These are phyloP conservation scores for Globisporangium recalcitrans DNA, from an alignment of 352 stramenopile genomes.

Conservation along the genomic window DNA sequence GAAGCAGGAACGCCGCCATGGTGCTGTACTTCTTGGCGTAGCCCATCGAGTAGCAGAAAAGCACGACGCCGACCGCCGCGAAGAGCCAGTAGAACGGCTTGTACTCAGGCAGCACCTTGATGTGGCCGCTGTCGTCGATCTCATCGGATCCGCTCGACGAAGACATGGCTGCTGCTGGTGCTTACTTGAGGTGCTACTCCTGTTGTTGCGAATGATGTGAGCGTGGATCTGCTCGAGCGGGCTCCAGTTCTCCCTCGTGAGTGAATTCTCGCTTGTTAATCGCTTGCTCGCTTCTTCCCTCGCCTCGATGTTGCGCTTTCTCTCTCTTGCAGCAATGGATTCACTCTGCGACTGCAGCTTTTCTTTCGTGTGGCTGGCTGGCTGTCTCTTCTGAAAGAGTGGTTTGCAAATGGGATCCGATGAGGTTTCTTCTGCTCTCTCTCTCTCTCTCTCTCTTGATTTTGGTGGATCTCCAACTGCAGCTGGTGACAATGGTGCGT, in stretches of 20 bases:
- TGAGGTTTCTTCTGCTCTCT: neutral
- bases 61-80: conserved; percentile 42
- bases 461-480: neutral
- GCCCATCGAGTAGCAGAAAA: conserved; percentile 68
- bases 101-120: conserved; percentile 45
- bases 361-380: neutral
- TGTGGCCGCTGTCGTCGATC: conserved; percentile 22
- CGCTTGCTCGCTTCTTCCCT: neutral
- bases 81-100: conserved; percentile 73
- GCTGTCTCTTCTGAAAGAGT: neutral
- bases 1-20: conserved; percentile 69
- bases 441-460: neutral
- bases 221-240: neutral
- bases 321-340: conserved; percentile 7
- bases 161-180: neutral
- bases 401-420: no score
- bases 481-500: neutral
- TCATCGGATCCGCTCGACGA: neutral
- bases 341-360: neutral
- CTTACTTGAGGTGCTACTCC: neutral
- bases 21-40: conserved; percentile 76
- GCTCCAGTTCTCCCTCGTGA: conserved; percentile 5
- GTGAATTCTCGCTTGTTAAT: neutral
- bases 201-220: neutral
- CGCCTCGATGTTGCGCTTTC: conserved; percentile 1